Conservation (phyloP, 1,284 basidiomycete species). For the Xerocomus nothofagi region DNA sequence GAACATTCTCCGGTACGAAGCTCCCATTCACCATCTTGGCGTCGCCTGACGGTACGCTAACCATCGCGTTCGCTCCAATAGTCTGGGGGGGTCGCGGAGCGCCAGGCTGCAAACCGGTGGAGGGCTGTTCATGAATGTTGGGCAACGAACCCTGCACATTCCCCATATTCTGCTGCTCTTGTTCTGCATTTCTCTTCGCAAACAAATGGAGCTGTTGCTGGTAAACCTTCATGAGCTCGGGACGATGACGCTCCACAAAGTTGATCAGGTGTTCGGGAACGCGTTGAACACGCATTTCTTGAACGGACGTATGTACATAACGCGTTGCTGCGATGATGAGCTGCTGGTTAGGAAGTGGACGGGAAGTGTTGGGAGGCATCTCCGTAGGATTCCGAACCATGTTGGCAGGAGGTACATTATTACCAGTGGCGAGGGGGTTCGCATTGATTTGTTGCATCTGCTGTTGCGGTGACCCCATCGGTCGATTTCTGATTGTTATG, state of each 20-base stretch:
- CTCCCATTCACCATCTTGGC: constrained; percentile 22
- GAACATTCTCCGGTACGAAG: constrained; percentile 14
- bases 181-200: constrained; percentile 28
- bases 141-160: constrained; percentile 19
- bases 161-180: constrained; percentile 26
- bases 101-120: constrained; percentile 17
- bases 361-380: constrained; percentile 19
- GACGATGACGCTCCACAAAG: constrained; percentile 57
- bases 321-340: constrained; percentile 26
- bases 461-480: constrained; percentile 17
- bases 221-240: constrained; percentile 29
- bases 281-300: constrained; percentile 53
- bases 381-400: constrained; percentile 25
- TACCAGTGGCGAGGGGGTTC: constrained; percentile 14
- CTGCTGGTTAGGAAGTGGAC: constrained; percentile 18
- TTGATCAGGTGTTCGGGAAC: constrained; percentile 53
- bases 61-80: constrained; percentile 18
- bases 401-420: constrained; percentile 12
- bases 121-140: constrained; percentile 27
- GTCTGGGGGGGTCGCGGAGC: constrained; percentile 22
- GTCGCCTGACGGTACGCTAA: constrained; percentile 19
- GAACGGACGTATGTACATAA: constrained; percentile 44
- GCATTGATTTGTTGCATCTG: constrained; percentile 16
- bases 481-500: constrained; percentile 27
- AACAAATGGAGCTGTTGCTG: constrained; percentile 26